These are phyloP conservation scores for Onygenales sp. DNA, from an alignment of 2,329 filamentous ascomycete genomes.

Conservation along the genomic window DNA sequence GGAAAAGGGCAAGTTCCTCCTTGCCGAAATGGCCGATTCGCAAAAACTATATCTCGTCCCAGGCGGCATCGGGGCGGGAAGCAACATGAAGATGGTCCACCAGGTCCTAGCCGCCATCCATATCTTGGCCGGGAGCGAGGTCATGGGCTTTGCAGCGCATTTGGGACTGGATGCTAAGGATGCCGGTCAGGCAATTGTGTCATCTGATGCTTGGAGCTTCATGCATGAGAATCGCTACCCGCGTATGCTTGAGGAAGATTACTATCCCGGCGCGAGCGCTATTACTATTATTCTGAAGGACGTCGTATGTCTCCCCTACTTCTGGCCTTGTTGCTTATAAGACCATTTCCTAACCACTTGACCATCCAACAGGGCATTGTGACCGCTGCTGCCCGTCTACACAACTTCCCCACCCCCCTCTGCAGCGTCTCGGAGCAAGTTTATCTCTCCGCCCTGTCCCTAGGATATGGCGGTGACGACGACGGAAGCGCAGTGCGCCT, in stretches of 20 bases:
- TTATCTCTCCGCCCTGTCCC: slow-evolving; percentile 50
- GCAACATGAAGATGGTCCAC: slow-evolving; percentile 56
- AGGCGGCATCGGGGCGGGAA: slow-evolving; percentile 50
- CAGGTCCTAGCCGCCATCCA: slow-evolving; percentile 55
- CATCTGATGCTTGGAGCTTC: slow-evolving; percentile 47
- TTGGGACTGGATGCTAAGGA: slow-evolving; percentile 43
- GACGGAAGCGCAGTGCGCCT: slow-evolving; percentile 49
- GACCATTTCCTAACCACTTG: neutral
- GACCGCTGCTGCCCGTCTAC: slow-evolving; percentile 52
- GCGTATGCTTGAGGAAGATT: slow-evolving; percentile 44
- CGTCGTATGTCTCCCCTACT: slow-evolving; percentile 23
- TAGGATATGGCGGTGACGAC: slow-evolving; percentile 47
- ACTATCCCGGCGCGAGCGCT: slow-evolving; percentile 49
- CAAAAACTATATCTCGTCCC: slow-evolving; percentile 54
- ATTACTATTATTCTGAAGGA: slow-evolving; percentile 54
- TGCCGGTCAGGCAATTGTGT: slow-evolving; percentile 36
- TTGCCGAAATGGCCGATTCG: slow-evolving; percentile 51
- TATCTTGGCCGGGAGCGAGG: slow-evolving; percentile 52
- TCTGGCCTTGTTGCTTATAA: neutral
- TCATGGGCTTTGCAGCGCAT: slow-evolving; percentile 49
- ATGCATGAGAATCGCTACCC: slow-evolving; percentile 53
- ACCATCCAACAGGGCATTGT: slow-evolving; percentile 46
- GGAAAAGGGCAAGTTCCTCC: slow-evolving; percentile 46
- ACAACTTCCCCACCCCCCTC: slow-evolving; percentile 51
- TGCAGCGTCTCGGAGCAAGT: slow-evolving; percentile 55